Conservation (phyloP, 2,329 filamentous ascomycete genomes). For the Calonectria fujianensis region DNA sequence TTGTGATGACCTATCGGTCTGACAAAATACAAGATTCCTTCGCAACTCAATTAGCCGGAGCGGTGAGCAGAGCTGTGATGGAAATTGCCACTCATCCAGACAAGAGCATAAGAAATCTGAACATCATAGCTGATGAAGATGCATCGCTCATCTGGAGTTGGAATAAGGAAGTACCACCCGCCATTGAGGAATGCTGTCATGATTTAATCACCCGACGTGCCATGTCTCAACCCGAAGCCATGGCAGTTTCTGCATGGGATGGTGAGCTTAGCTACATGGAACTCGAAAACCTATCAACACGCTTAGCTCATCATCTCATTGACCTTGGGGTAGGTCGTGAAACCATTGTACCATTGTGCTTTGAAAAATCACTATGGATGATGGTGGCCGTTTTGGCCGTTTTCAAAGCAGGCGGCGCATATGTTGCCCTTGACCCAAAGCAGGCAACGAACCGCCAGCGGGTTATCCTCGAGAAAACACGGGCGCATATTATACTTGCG, state of each 20-base stretch:
- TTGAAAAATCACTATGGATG: constrained; percentile 52
- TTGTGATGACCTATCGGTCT: background rate
- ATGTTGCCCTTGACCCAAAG: constrained; percentile 43
- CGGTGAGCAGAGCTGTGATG: background rate
- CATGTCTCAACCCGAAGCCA: constrained; percentile 11
- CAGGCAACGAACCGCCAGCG: background rate
- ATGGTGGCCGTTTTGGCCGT: constrained; percentile 51
- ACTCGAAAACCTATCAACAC: constrained; percentile 61
- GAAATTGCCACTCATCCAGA: background rate
- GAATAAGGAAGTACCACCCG: background rate
- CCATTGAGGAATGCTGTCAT: background rate
- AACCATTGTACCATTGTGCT: constrained; percentile 38
- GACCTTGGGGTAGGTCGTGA: constrained; percentile 54
- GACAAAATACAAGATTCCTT: background rate
- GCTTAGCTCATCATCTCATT: constrained; percentile 60
- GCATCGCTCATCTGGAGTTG: background rate
- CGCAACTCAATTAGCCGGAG: background rate
- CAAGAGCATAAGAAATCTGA: background rate
- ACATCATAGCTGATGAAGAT: background rate
- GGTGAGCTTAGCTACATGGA: constrained; percentile 62
- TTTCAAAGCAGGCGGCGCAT: constrained; percentile 53
- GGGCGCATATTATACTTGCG: background rate
- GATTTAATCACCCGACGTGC: background rate
- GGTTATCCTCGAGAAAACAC: background rate
- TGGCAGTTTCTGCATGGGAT: constrained; percentile 51